These are phyloP conservation scores for Citrullus amarus DNA, from an alignment of 306 rosid genomes.

Conservation along the genomic window DNA sequence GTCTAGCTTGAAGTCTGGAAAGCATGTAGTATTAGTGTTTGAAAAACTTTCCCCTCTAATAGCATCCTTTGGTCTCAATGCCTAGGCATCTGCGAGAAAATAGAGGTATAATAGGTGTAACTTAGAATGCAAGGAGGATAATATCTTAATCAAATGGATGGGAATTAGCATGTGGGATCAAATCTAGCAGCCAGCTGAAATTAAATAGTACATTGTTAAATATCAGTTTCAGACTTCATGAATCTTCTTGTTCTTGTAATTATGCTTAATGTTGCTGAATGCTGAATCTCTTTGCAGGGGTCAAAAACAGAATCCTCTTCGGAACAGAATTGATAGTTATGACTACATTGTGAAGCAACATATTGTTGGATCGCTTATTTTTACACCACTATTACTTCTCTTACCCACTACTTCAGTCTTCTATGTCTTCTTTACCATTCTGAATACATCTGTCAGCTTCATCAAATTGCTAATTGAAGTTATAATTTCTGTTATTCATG, in stretches of 20 bases:
- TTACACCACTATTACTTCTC: slow-evolving; percentile 70
- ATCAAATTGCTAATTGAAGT: slow-evolving; percentile 50
- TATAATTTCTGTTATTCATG: slow-evolving; percentile 61
- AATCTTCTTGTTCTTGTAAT: neutral
- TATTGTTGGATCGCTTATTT: slow-evolving; percentile 77
- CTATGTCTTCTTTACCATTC: slow-evolving; percentile 74
- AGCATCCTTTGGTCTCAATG: neutral
- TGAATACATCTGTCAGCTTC: slow-evolving; percentile 53
- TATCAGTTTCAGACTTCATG: neutral
- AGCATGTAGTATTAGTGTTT: neutral
- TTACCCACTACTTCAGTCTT: slow-evolving; percentile 84
- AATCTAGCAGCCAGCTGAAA: neutral
- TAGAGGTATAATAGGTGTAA: neutral
- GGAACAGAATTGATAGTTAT: slow-evolving; percentile 82
- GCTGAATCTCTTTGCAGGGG: slow-evolving; percentile 56
- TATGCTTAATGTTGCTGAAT: slow-evolving; percentile 15
- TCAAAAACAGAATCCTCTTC: slow-evolving; percentile 92
- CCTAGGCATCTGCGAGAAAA: neutral
- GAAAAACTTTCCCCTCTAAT: neutral
- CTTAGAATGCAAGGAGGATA: neutral
- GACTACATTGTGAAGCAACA: slow-evolving; percentile 89
- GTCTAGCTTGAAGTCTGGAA: neutral
- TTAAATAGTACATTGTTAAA: neutral
- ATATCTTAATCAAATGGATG: neutral
- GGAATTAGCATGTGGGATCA: neutral